Base-by-base conservation (phyloP, 2,329 filamentous ascomycete genomes). In the Lachnellula occidentalis region DNA sequence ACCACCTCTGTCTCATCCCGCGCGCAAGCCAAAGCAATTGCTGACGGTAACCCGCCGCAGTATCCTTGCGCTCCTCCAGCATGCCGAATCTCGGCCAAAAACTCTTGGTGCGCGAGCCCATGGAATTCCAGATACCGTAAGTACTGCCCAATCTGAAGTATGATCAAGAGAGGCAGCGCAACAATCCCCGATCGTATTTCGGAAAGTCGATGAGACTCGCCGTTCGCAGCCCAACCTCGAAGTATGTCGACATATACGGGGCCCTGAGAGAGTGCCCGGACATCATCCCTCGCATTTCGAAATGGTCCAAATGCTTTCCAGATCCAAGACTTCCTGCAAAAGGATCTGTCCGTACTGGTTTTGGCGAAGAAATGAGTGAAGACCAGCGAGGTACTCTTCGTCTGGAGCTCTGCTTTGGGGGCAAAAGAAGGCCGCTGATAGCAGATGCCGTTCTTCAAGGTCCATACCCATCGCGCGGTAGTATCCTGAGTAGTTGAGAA, bases 1-100 rank as follows among this genome's bases (percentile, higher is more conserved):
- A 51, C 51, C 37, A 60, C 19, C 17, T 56, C 48, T 4, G 11
- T 15, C 46, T 60, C 58, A 24, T 54, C 51, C 24, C 47, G 39
- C 3, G 56, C 34, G 48, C 45, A 50, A 4, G 58, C 53, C 9
- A 58, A 37, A 19, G 34, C 48, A 5, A 56, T 47, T 0, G 58
- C 58, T 34, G 56, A 21, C 24, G 51, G 36, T 21, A 58, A 21
- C 4, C 58, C 58, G 12, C 50, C 56, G 39, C 58, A 60, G 39
- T 50, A 60, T 7, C 58, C 58, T 45, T 60, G 58, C 5, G 54
- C 39, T 21, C 58, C 56, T 19, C 51, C 51, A 34, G 21, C 34
- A n/a, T 22, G n/a, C 14, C 12, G 31, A 22, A 41, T 34, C 21
- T 53, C 34, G n/a, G 31, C n/a, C 6, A 48, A n/a, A 31, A 53